Conservation (phyloP, 345 rosid genomes). For the Draba incana region DNA sequence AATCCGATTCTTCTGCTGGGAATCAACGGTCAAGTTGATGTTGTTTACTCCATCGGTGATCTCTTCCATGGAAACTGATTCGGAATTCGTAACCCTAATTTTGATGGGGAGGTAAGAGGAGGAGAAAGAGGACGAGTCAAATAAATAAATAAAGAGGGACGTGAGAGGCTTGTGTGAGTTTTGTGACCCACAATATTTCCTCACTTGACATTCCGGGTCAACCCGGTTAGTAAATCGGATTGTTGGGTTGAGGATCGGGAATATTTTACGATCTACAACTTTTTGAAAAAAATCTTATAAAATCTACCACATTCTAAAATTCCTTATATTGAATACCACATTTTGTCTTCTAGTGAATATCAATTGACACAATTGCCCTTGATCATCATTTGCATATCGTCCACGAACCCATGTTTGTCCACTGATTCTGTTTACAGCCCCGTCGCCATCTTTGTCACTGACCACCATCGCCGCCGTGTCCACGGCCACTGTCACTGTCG, state of each 20-base stretch:
- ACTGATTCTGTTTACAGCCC: too few relatives aligned
- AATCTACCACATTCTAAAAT: too few relatives aligned
- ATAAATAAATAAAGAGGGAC: background rate
- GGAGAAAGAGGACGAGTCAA: conserved; percentile 4
- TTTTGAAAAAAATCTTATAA: too few relatives aligned
- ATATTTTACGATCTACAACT: too few relatives aligned
- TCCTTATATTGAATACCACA: too few relatives aligned
- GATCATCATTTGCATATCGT: too few relatives aligned
- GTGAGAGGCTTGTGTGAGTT: conserved; percentile 4
- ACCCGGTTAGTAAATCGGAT: conserved; percentile 20
- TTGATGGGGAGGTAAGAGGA: background rate
- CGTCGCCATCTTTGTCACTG: too few relatives aligned
- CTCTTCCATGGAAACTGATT: conserved; percentile 61
- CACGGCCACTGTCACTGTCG: too few relatives aligned
- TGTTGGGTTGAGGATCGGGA: background rate
- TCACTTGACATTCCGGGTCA: conserved; percentile 31
- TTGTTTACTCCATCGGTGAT: conserved; percentile 69
- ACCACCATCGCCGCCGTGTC: too few relatives aligned
- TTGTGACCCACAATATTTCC: conserved; percentile 2
- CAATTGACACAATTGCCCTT: too few relatives aligned
- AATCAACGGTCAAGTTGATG: conserved; percentile 54
- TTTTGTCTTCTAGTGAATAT: too few relatives aligned
- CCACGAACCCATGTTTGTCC: too few relatives aligned
- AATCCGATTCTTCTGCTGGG: conserved; percentile 76
- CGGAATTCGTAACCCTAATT: conserved; percentile 40